These are phyloP conservation scores for Rhizopogon rudus DNA, from an alignment of 768 basidiomycete species.

Conservation along the genomic window DNA sequence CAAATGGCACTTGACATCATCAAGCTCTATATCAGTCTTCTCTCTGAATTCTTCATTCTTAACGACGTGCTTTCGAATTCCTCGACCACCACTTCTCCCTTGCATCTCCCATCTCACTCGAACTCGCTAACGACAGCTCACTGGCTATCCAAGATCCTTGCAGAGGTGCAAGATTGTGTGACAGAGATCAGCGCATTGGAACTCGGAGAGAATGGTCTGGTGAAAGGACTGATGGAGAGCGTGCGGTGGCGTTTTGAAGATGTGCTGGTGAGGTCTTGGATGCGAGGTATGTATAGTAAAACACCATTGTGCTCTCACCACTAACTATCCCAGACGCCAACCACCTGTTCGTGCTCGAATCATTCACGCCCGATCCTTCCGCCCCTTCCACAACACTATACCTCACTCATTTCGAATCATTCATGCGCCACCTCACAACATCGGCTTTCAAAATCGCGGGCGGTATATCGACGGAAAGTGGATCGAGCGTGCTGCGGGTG, in stretches of 20 bases:
- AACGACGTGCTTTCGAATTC: slow-evolving; percentile 67
- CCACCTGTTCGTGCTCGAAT: slow-evolving; percentile 78
- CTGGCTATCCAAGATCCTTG: slow-evolving; percentile 74
- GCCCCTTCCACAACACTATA: slow-evolving; percentile 70
- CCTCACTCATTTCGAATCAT: slow-evolving; percentile 70
- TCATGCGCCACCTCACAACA: slow-evolving; percentile 75
- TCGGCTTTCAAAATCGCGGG: slow-evolving; percentile 78
- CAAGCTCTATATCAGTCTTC: slow-evolving; percentile 75
- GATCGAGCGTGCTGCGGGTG: slow-evolving; percentile 43
- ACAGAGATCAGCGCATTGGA: slow-evolving; percentile 79
- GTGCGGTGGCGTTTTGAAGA: slow-evolving; percentile 88
- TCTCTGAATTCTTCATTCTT: slow-evolving; percentile 83
- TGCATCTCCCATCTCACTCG: slow-evolving; percentile 62
- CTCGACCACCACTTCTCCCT: slow-evolving; percentile 37
- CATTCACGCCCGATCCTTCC: slow-evolving; percentile 66
- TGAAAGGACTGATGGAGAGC: slow-evolving; percentile 72
- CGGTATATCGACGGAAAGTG: slow-evolving; percentile 54
- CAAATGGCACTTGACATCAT: slow-evolving; percentile 87
- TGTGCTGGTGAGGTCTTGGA: slow-evolving; percentile 72
- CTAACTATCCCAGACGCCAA: slow-evolving; percentile 60
- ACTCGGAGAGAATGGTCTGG: slow-evolving; percentile 68
- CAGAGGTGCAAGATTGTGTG: slow-evolving; percentile 83
- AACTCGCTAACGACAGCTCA: slow-evolving; percentile 81
- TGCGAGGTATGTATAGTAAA: slow-evolving; percentile 55
- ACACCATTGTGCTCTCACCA: neutral